phyloP scores from a whole-genome alignment of 2,329 filamentous ascomycete species.

The Exserohilum turcica region DNA sequence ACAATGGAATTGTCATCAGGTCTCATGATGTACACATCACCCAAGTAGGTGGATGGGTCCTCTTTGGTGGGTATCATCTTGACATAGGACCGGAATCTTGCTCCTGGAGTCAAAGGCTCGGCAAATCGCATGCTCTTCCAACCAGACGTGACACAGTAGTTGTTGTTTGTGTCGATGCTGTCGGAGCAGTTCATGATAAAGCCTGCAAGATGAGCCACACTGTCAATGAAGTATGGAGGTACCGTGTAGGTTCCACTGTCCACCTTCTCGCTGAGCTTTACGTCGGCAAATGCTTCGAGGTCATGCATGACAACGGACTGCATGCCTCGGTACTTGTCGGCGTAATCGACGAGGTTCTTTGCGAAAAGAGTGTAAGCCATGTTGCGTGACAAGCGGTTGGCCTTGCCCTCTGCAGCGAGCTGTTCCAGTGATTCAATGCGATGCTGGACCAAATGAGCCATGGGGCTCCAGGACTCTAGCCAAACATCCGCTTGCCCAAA shows the following conservation, averaged over 20 bases:
- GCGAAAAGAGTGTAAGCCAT: constrained; percentile 33
- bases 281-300: constrained; percentile 21
- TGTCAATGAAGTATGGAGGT: constrained; percentile 33
- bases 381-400: constrained; percentile 19
- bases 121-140: constrained; percentile 32
- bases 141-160: constrained; percentile 29
- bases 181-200: constrained; percentile 33
- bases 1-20: constrained; percentile 34
- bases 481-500: constrained; percentile 14
- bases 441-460: constrained; percentile 20
- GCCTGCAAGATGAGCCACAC: constrained; percentile 27
- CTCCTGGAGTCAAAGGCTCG: constrained; percentile 15
- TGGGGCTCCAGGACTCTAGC: constrained; percentile 21
- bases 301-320: constrained; percentile 27
- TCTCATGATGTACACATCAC: constrained; percentile 50
- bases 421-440: constrained; percentile 24
- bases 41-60: constrained; percentile 41
- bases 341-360: constrained; percentile 27
- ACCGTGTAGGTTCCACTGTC: constrained; percentile 14
- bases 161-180: constrained; percentile 18
- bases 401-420: constrained; percentile 13
- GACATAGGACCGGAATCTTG: constrained; percentile 27
- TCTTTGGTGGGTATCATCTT: constrained; percentile 30
- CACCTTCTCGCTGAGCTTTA: constrained; percentile 8
- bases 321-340: constrained; percentile 28